Base-by-base conservation (phyloP, 176 grass and related monocot species). In the Sorghum bicolor region DNA sequence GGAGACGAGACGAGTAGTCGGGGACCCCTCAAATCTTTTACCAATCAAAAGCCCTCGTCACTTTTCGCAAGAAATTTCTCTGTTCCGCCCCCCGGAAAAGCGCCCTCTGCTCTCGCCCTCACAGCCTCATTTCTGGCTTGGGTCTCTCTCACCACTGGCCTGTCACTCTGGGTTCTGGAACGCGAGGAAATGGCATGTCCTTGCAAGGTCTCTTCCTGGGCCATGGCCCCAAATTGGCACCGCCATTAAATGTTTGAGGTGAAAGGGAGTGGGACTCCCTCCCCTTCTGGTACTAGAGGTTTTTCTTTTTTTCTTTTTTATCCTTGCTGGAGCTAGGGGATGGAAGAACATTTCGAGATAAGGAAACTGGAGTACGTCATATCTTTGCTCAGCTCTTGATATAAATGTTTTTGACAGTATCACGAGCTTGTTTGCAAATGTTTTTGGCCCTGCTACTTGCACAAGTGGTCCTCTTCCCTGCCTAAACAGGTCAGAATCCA, bases 1-100 rank as follows among this genome's bases (percentile, higher is more conserved):
- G 5, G n/a, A 36, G 34, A 36, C 4, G 20, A 16, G 22, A 33
- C 4, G n/a, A 47, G 33, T n/a, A 37, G 80, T 88, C 65, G 66
- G 66, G 80, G 80, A 43, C 67, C 80, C 65, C 65, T 47, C 73
- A 83, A 78, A n/a, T 24, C 22, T 83, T 53, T 87, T 83, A 63
- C 17, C 66, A 88, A 78, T 65, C 80, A 43, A 78, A 88, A 83
- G 55, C 25, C 57, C 74, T 66, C 25, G 5, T 16, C 44, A 47
- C 53, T 67, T 78, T 88, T 78, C 39, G 2, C 44, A 67, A 84
- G 76, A 80, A 84, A 88, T 80, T 84, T 84, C 80, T 88, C 79
- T 78, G 64, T 78, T 43, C 25, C 45, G 31, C 50, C 55, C 32
- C 34, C n/a, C 30, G 15, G 8, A 64, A 83, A 82, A 37, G 71